Percentiles rank a stretch among this genome's conserved stretches.
Conservation (phyloP, 108 stramenopile species). For the Bacterosira constricta region DNA sequence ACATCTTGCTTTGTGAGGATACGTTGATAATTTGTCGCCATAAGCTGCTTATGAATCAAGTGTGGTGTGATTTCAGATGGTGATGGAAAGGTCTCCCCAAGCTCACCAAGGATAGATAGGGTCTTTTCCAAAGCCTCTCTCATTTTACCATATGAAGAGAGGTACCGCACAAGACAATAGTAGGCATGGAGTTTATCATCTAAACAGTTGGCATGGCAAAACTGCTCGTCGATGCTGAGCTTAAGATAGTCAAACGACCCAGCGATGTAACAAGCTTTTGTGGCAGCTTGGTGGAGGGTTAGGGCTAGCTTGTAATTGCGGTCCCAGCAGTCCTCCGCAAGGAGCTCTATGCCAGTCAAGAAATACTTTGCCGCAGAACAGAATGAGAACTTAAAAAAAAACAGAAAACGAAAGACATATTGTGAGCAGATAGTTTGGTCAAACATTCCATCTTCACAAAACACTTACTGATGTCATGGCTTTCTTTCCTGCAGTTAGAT, state of each 20-base stretch:
- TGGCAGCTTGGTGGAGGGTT: neutral
- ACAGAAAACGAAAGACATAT: too few species aligned
- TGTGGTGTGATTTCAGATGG: neutral
- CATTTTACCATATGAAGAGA: neutral
- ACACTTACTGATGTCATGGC: slow-evolving; percentile 17
- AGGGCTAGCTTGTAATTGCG: slow-evolving; percentile 13
- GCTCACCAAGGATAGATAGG: neutral
- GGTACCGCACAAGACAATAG: neutral
- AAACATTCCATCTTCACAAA: too few species aligned
- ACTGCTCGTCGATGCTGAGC: neutral
- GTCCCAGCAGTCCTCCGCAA: slow-evolving; percentile 7
- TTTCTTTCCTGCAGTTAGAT: slow-evolving; percentile 28
- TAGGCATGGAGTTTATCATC: slow-evolving; percentile 5
- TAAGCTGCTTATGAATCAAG: neutral
- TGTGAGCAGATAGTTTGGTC: too few species aligned
- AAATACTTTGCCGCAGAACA: slow-evolving; percentile 21
- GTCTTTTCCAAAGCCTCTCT: neutral
- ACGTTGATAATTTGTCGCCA: neutral
- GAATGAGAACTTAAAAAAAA: slow-evolving; percentile 12
- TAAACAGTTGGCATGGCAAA: neutral
- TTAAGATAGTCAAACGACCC: too few species aligned
- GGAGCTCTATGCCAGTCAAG: slow-evolving; percentile 15
- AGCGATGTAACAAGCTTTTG: neutral
- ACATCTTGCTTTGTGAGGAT: neutral
- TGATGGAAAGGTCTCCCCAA: slow-evolving; percentile 5